Conservation (phyloP, 2,329 filamentous ascomycete species). For the Fusarium xyrophilum region DNA sequence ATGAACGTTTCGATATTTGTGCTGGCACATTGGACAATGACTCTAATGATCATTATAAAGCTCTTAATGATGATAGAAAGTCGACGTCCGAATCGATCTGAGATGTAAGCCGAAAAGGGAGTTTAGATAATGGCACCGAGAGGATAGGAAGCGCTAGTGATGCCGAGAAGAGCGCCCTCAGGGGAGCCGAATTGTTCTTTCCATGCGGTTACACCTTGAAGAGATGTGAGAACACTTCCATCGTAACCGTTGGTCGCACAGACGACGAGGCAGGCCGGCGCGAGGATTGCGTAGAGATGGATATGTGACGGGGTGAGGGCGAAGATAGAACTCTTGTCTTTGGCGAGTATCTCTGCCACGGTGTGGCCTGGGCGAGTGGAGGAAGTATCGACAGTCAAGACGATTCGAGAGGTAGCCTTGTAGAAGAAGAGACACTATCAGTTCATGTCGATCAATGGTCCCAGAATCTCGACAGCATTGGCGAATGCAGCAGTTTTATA, state of each 20-base stretch:
- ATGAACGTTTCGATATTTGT: constrained; percentile 55
- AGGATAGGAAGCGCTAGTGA: constrained; percentile 52
- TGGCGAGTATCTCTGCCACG: constrained; percentile 20
- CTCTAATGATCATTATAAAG: constrained; percentile 24
- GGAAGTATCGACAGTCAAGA: not conserved
- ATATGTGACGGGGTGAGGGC: constrained; percentile 9
- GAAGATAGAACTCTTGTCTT: constrained; percentile 14
- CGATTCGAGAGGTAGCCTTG: not conserved
- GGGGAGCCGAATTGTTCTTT: constrained; percentile 48
- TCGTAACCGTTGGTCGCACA: constrained; percentile 56
- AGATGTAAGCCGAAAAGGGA: constrained; percentile 40
- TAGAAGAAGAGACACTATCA: not conserved
- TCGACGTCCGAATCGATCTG: constrained; percentile 41
- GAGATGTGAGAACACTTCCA: constrained; percentile 55
- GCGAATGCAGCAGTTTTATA: not conserved
- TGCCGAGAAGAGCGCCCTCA: constrained; percentile 41
- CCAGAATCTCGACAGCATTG: not conserved
- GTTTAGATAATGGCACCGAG: constrained; percentile 52
- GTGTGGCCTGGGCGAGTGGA: not conserved
- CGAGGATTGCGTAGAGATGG: constrained; percentile 20
- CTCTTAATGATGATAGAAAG: constrained; percentile 41
- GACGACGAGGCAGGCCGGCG: constrained; percentile 25
- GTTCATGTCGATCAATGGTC: not conserved
- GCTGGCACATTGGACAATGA: constrained; percentile 18
- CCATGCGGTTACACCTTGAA: constrained; percentile 51